Percentiles rank a stretch among this genome's conserved stretches.
phyloP scores from a whole-genome alignment of 1,139 yeast species.

The Taphrina betulina region DNA sequence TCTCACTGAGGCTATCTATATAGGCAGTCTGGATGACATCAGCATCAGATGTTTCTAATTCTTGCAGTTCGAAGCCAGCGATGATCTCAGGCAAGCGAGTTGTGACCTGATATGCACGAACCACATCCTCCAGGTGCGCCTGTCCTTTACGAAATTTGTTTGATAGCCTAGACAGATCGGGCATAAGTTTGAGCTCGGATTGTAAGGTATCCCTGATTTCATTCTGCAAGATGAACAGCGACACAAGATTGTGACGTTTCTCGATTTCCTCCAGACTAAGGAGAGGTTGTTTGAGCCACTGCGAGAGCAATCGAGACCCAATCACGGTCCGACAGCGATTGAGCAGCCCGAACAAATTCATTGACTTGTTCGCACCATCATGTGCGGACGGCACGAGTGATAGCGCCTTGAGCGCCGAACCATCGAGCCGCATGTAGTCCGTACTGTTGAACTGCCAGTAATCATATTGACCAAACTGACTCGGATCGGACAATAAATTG shows the following conservation, averaged over 20 bases:
- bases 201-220: conserved; percentile 64
- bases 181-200: conserved; percentile 67
- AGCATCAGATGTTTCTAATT: conserved; percentile 58
- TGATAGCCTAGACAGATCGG: conserved; percentile 74
- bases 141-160: conserved; percentile 59
- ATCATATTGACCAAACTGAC: conserved; percentile 53
- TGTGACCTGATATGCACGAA: conserved; percentile 81
- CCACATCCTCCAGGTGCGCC: conserved; percentile 76
- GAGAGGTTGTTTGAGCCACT: conserved; percentile 94
- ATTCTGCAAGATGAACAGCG: conserved; percentile 66
- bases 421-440: conserved; percentile 82
- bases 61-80: conserved; percentile 42
- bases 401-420: conserved; percentile 83
- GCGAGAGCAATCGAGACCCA: conserved; percentile 80
- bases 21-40: not conserved
- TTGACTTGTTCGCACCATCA: conserved; percentile 51
- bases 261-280: conserved; percentile 60
- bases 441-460: conserved; percentile 67
- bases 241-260: conserved; percentile 72
- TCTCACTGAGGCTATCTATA: conserved; percentile 46
- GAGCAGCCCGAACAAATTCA: conserved; percentile 75
- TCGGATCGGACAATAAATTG: conserved; percentile 50
- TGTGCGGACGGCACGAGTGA: conserved; percentile 70
- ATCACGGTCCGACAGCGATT: conserved; percentile 85
- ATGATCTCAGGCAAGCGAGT: conserved; percentile 67